Base-by-base conservation (phyloP, 331 rosid species). In the Quercus phellos region DNA sequence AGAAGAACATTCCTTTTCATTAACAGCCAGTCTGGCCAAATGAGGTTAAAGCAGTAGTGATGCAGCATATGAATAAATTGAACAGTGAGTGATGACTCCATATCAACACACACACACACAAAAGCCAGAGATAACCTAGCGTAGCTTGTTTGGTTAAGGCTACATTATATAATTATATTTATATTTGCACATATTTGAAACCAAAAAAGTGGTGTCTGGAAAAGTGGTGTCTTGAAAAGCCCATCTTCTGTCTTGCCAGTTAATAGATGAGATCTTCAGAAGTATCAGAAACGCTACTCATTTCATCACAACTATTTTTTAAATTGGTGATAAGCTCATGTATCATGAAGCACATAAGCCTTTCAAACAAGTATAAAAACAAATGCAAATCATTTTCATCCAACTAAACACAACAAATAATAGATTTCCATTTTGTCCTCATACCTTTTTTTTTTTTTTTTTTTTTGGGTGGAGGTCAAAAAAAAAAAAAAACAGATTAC, bases 241-340 rank as follows among this genome's bases (percentile, higher is more conserved):
- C 59, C 24, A 4, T 46, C 64, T 27, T 68, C 32, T 56, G 35
- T 29, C 42, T 34, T 50, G 70, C 55, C 29, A 21, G 21, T 26
- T n/a, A 51, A 64, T 2, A 22, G 17, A 19, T 18, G 53, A 58
- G 14, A 71, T 19, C 51, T n/a, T 35, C 34, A 24, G 32, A 32
- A 2, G 59, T 22, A 61, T 56, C 70, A 77, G 73, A 82, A 51
- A 79, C 76, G 10, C 82, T 73, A 38, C 16, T 59, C 68, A 76
- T 29, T 24, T 68, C 38, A 43, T 24, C 51, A 18, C 53, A 32
- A 74, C 68, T 32, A 75, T 46, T n/a, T 56, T 24, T 35, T 4
- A 55, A 66, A 55, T 27, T 70, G 60, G 38, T 43, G 6, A 64
- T 24, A 30, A 70, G 34, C 10, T 46, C 67, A 79, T 22, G 53